Base-by-base conservation (phyloP, 2,329 filamentous ascomycete species). In the Incumbomyces delicatus region DNA sequence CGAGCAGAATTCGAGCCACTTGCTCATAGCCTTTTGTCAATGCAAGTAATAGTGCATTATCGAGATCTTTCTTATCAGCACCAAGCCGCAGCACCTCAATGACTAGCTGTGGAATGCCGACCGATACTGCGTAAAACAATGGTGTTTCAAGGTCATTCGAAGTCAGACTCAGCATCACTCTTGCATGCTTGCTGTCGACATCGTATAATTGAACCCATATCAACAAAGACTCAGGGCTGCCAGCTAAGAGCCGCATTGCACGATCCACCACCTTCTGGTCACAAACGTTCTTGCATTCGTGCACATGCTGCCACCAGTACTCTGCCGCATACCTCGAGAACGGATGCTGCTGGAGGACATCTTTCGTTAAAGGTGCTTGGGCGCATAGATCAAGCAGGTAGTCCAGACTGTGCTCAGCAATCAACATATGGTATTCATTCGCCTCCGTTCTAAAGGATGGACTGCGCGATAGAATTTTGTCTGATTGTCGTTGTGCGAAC, bases 401-500 rank as follows among this genome's bases (percentile, higher is more conserved):
- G 22, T 27, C 22, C 22, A 27, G 22, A 27, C 22, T 5, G 27
- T 39, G 17, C 35, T 51, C 32, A 29, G 49, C 46, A 37, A 51
- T 46, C 6, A 42, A 13, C 11, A 14, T 7, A 33, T 51, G 46
- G 37, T 42, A 51, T 27, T 36, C 14, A 11, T 41, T n/a, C 20
- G 41, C 18, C 17, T 17, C 20, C 30, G 49, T 49, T 10, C 30
- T 29, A 10, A 7, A 4, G 6, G 14, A 18, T 2, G 17, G 11
- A 29, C n/a, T 13, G 16, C 14, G 7, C 20, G 14, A 41, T 17
- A 78, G 76, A 2, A 85, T 77, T 63, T 95, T 89, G 46, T 94
- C 87, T 16, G 74, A 70, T 1, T 72, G 72, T 58, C 95, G 89
- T 46, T 82, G 78, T 2, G 76, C 71, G 0, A 94, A 69, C 49